Percentiles rank a stretch among this genome's conserved stretches.
These are phyloP conservation scores for Globisporangium polare DNA, from an alignment of 352 stramenopile genomes.

Conservation along the genomic window DNA sequence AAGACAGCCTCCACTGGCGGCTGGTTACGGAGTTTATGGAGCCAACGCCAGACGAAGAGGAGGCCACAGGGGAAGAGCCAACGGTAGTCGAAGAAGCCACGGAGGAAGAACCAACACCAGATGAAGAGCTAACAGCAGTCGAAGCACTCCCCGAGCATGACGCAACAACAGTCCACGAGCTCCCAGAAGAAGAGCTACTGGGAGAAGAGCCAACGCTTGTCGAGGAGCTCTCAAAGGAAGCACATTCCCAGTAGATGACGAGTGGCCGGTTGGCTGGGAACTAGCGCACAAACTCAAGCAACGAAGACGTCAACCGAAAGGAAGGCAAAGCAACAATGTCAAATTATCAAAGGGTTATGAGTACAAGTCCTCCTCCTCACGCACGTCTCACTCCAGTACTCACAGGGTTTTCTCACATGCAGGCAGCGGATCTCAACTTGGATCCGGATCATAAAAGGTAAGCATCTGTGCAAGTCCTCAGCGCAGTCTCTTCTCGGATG, in stretches of 20 bases:
- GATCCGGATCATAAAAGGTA: slow-evolving; percentile 1
- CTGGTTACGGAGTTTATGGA: background rate
- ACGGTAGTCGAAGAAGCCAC: background rate
- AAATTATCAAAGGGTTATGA: background rate
- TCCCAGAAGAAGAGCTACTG: too few species aligned
- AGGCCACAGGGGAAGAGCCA: background rate
- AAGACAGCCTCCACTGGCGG: background rate
- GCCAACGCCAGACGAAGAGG: background rate
- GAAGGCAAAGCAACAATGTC: background rate
- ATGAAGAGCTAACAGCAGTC: too few species aligned
- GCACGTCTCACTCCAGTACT: background rate
- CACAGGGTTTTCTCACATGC: background rate
- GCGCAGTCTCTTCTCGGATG: slow-evolving; percentile 8
- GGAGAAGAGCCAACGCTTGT: too few species aligned
- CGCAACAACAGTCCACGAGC: too few species aligned
- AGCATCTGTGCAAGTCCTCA: slow-evolving; percentile 48
- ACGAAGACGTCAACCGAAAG: background rate
- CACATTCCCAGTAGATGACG: too few species aligned
- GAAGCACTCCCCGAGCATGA: too few species aligned
- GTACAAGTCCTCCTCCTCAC: background rate
- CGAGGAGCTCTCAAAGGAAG: too few species aligned
- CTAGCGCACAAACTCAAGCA: background rate
- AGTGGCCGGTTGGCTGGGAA: too few species aligned
- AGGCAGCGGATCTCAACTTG: background rate
- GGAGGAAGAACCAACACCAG: too few species aligned